Base-by-base conservation (phyloP, 2,329 filamentous ascomycete genomes). In the Colletotrichum caudatum region DNA sequence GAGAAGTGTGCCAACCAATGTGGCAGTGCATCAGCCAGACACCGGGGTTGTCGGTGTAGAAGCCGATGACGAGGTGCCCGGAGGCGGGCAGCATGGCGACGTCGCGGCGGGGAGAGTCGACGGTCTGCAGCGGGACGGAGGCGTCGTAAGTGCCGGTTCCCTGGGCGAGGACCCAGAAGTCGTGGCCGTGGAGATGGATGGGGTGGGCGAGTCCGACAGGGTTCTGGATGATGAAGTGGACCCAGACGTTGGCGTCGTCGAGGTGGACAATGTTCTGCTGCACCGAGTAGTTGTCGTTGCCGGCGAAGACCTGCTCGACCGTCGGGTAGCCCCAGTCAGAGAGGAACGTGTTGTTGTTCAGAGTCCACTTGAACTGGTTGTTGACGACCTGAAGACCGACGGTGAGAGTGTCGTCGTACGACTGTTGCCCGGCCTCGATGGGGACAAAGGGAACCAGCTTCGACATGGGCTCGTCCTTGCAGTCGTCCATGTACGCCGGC, bases 71-170 rank as follows among this genome's bases (percentile, higher is more conserved):
- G 4, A 87, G 65, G 76, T 84, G 84, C 0, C 86, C 86, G 12
- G 75, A 74, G 1, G 75, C 76, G 0, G 82, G 82, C 2, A 89
- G 80, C 73, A 85, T 82, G 7, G 86, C 85, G 2, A 85, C 84
- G 74, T 89, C 87, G 46, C 87, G 82, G 12, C 87, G 84, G 35
- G 85, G 82, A 1, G 87, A 86, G 75, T 88, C 89, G 61, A 73
- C 60, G 16, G 56, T 72, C 66, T 72, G 46, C 50, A 72, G 66
- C 7, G 61, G 33, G 57, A 72, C 23, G n/a, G 70, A 70, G 8
- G 66, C 82, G 60, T 74, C 68, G 59, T 77, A 78, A 12, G 41
- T 53, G 37, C 75, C 75, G 16, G 72, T 61, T 46, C 58, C 63
- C 29, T 73, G 59, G 11, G 77, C 80, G 6, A 81, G 77, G 35